Conservation (phyloP, 352 stramenopile species). For the Phytophthora sp. region DNA sequence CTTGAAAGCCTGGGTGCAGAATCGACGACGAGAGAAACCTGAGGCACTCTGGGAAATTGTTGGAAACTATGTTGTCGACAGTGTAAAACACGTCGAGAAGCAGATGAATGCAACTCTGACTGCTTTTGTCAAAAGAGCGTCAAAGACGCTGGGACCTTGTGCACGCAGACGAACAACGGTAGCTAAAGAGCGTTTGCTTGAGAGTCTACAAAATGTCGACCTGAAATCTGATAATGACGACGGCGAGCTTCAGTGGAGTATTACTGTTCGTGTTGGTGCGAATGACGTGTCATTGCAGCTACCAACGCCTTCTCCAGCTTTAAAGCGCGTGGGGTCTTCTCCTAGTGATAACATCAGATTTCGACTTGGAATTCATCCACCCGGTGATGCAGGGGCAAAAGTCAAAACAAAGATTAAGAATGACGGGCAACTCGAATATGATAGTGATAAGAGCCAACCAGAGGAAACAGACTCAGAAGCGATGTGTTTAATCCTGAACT, state of each 20-base stretch:
- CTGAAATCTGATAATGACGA: constrained; percentile 30
- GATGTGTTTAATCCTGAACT: constrained; percentile 35
- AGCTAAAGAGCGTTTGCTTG: constrained; percentile 7
- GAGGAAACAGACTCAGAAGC: constrained; percentile 13
- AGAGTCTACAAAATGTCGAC: constrained; percentile 6
- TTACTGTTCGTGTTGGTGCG: constrained; percentile 34
- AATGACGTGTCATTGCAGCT: background rate
- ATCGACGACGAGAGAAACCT: constrained; percentile 26
- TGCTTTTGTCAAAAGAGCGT: constrained; percentile 9
- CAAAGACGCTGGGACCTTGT: background rate
- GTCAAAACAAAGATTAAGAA: constrained; percentile 2
- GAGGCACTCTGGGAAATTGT: constrained; percentile 46
- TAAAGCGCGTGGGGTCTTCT: constrained; percentile 2
- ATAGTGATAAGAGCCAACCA: constrained; percentile 15
- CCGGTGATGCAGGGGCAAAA: constrained; percentile 4
- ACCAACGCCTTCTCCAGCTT: background rate
- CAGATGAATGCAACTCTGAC: constrained; percentile 19
- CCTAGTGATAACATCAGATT: constrained; percentile 42
- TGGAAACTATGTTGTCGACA: constrained; percentile 14
- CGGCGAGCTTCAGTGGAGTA: constrained; percentile 43
- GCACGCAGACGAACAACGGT: constrained; percentile 6
- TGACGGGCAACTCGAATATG: constrained; percentile 2
- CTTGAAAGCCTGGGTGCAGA: constrained; percentile 49
- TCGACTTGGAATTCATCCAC: constrained; percentile 40
- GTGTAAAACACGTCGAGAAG: constrained; percentile 23